Percentiles rank a stretch among this genome's conserved stretches.
These are phyloP conservation scores for Dillenia turbinata DNA, from an alignment of 164 flowering plant species.

Conservation along the genomic window DNA sequence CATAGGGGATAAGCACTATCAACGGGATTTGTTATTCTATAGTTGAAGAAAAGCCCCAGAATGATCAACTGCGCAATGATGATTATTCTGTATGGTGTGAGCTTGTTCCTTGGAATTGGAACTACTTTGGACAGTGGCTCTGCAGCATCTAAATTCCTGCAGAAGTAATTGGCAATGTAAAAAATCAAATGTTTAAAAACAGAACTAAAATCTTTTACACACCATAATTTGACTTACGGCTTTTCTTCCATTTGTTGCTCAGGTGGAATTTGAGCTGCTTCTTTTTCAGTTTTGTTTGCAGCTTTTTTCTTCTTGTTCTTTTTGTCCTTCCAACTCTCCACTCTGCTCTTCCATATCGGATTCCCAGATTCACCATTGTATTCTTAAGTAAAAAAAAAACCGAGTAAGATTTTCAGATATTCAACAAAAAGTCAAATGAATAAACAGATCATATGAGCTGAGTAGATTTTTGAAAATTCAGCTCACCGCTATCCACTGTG, in stretches of 20 bases:
- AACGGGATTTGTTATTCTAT: conserved; percentile 84
- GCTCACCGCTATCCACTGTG: conserved; percentile 76
- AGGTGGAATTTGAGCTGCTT: conserved; percentile 52
- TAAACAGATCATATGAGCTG: not conserved
- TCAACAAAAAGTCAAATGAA: not conserved
- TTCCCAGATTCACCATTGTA: conserved; percentile 70
- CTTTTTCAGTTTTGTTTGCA: conserved; percentile 34
- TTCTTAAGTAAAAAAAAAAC: conserved; percentile 36
- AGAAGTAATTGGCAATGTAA: conserved; percentile 13
- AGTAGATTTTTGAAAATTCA: conserved; percentile 1
- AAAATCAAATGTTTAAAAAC: not conserved
- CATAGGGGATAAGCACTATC: conserved; percentile 83
- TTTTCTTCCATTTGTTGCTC: conserved; percentile 85
- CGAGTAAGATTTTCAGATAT: not conserved
- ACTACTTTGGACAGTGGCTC: conserved; percentile 63
- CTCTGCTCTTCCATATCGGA: conserved; percentile 94
- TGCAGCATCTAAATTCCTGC: conserved; percentile 58
- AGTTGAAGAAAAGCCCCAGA: conserved; percentile 83
- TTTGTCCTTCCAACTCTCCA: conserved; percentile 94
- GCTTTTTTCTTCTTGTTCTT: conserved; percentile 63
- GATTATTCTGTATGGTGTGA: conserved; percentile 75
- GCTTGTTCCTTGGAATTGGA: conserved; percentile 56
- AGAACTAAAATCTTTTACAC: not conserved
- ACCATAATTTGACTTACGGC: conserved; percentile 33
- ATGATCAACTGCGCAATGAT: conserved; percentile 77